Evolutionary conservation across 768 basidiomycete genomes (phyloP).

Genomic region (Boletus subcaerulescens): DNA sequence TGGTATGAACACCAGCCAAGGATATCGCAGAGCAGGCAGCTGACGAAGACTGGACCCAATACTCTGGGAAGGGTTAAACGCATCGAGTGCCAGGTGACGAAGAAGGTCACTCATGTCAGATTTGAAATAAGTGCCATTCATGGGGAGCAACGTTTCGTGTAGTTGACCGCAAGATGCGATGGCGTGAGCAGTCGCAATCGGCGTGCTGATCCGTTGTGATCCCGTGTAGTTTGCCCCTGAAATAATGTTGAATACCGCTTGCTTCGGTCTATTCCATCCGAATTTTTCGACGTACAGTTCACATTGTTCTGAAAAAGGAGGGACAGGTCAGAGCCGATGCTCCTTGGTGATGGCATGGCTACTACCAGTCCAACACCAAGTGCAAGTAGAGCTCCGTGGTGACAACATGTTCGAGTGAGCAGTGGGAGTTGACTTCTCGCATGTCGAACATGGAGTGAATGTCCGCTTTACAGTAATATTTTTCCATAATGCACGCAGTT

Average conservation of each 20-base stretch:
- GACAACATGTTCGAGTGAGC: not conserved
- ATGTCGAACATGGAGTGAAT: too few relatives aligned
- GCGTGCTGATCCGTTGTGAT: conserved; percentile 3
- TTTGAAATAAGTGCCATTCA: conserved; percentile 6
- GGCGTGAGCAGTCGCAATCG: conserved; percentile 1
- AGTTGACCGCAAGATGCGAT: conserved; percentile 6
- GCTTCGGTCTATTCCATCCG: not conserved
- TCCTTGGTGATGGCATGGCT: conserved; percentile 3
- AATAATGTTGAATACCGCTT: not conserved
- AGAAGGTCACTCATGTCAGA: conserved; percentile 7
- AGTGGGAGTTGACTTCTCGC: not conserved
- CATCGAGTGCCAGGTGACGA: conserved; percentile 7
- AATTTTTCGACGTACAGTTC: conserved; percentile 2
- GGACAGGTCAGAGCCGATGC: conserved; percentile 1
- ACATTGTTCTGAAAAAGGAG: conserved; percentile 12
- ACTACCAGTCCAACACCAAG: not conserved
- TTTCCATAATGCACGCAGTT: too few relatives aligned
- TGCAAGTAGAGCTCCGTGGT: not conserved
- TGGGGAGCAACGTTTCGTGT: conserved; percentile 6
- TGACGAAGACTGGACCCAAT: conserved; percentile 8
- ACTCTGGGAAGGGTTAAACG: conserved; percentile 5
- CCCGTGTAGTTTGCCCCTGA: conserved; percentile 3
- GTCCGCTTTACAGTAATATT: too few relatives aligned
- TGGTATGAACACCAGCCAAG: not conserved
- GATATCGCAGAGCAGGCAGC: conserved; percentile 7